phyloP scores from a whole-genome alignment of 202 grass and related monocot genomes.

The Schoenoplectus triqueter region DNA sequence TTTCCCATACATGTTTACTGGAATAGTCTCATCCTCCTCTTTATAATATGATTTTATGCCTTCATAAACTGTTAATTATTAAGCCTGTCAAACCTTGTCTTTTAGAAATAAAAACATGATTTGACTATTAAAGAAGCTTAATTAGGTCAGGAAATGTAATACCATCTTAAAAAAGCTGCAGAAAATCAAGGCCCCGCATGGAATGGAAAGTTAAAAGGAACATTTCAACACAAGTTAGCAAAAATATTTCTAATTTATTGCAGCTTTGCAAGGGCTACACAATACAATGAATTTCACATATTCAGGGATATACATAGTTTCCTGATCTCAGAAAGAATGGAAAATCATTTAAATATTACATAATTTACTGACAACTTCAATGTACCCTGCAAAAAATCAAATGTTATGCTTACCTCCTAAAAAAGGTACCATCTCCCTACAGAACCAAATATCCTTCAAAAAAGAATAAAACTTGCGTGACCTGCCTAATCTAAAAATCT shows the following conservation, averaged over 20 bases:
- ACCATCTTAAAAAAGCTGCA: neutral
- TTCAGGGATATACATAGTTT: neutral
- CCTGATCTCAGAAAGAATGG: neutral
- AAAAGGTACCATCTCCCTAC: neutral
- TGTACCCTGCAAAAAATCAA: constrained; percentile 6
- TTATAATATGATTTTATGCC: constrained; percentile 88
- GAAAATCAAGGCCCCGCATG: neutral
- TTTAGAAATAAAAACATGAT: constrained; percentile 9
- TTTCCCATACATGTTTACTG: constrained; percentile 91
- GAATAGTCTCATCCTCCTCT: constrained; percentile 70
- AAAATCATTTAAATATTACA: constrained; percentile 24
- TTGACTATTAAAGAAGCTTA: constrained; percentile 1
- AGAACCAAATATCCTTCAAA: neutral
- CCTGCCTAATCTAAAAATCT: neutral
- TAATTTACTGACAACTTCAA: neutral
- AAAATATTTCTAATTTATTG: neutral
- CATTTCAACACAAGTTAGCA: neutral
- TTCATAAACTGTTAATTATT: constrained; percentile 74
- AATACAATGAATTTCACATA: neutral
- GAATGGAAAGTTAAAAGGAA: neutral
- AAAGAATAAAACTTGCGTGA: neutral
- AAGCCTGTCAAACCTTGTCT: constrained; percentile 30
- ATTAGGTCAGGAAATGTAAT: neutral
- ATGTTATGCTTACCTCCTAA: neutral
- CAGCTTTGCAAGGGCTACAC: neutral